Conservation (phyloP, 2,329 filamentous ascomycete genomes). For the Chrysoporthe austroafricana region DNA sequence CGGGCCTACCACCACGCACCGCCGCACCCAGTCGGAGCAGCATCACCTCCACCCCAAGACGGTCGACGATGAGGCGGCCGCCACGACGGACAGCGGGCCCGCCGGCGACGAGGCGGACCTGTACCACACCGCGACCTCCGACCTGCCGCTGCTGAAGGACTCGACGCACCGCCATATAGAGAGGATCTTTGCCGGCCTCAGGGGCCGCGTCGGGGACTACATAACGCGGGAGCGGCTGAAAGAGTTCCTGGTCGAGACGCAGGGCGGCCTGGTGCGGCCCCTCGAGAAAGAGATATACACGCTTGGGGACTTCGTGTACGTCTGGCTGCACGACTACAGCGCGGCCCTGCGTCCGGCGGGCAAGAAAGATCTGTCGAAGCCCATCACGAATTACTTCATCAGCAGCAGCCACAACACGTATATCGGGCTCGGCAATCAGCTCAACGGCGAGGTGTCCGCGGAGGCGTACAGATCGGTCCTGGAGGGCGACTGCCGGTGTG, state of each 20-base stretch:
- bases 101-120: conserved; percentile 17
- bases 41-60: conserved; percentile 9
- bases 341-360: conserved; percentile 49
- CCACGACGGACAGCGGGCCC: conserved; percentile 12
- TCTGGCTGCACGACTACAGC: conserved; percentile 49
- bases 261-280: conserved; percentile 48
- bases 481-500: conserved; percentile 78
- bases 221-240: conserved; percentile 43
- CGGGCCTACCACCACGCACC: conserved; percentile 14
- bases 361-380: conserved; percentile 63
- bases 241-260: conserved; percentile 53
- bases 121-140: conserved; percentile 21
- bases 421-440: conserved; percentile 78
- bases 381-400: conserved; percentile 89
- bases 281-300: conserved; percentile 47
- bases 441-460: conserved; percentile 75
- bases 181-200: conserved; percentile 51
- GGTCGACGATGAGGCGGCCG: conserved; percentile 13
- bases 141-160: conserved; percentile 49
- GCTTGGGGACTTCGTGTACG: conserved; percentile 54
- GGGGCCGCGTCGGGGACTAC: conserved; percentile 38
- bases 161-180: conserved; percentile 53
- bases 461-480: conserved; percentile 80
- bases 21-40: conserved; percentile 18
- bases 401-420: conserved; percentile 97